Evolutionary conservation across 177 flowering plant genomes (phyloP).

Genomic region (Vitis hybrid): DNA sequence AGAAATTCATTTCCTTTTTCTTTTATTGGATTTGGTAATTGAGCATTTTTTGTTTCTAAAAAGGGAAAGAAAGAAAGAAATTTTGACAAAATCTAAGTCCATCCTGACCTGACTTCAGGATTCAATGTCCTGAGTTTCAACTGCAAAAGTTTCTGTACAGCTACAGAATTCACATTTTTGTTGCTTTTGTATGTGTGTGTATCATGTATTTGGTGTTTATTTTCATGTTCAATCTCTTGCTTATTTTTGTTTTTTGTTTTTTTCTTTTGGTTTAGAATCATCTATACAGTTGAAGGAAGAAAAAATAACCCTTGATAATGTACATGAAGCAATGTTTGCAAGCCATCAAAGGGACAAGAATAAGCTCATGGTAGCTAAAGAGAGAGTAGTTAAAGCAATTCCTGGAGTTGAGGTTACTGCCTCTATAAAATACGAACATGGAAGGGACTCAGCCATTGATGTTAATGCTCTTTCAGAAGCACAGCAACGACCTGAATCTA

Average conservation of each 20-base stretch:
- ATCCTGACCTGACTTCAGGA: too few species aligned
- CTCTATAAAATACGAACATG: conserved; percentile 23
- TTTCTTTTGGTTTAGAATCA: conserved; percentile 26
- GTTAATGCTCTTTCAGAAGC: conserved; percentile 12
- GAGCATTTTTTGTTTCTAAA: too few species aligned
- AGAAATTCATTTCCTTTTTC: too few species aligned
- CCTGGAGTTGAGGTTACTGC: conserved; percentile 16
- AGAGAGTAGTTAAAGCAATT: conserved; percentile 7
- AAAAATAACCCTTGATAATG: conserved; percentile 9
- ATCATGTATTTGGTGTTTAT: neutral
- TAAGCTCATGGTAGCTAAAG: conserved; percentile 14
- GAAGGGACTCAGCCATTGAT: conserved; percentile 15
- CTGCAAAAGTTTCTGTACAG: too few species aligned
- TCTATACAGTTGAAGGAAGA: conserved; percentile 29
- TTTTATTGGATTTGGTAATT: too few species aligned
- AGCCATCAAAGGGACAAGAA: conserved; percentile 17
- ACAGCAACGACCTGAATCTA: conserved; percentile 8
- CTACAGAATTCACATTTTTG: neutral
- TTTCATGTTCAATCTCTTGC: neutral
- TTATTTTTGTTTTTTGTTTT: neutral
- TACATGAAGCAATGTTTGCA: conserved; percentile 27
- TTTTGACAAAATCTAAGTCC: too few species aligned
- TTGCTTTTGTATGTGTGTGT: neutral
- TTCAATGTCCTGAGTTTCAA: too few species aligned
- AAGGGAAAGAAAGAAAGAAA: too few species aligned